These are phyloP conservation scores for Setaria viridis DNA, from an alignment of 202 grass and related monocot genomes.

Conservation along the genomic window DNA sequence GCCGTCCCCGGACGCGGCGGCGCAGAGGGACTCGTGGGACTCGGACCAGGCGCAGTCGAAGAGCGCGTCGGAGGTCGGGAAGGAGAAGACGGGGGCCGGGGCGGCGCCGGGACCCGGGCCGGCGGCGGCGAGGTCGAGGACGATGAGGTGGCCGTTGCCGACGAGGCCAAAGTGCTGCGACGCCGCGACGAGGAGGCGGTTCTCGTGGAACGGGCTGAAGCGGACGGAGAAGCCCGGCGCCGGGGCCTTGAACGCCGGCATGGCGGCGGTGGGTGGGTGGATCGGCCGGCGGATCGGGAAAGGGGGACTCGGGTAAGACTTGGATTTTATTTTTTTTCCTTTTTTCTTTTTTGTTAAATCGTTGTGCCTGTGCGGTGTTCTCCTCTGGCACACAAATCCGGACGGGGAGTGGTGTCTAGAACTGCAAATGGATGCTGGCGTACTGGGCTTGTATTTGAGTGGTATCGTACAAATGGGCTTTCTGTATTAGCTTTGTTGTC, in stretches of 20 bases:
- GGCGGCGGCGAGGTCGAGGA: conserved; percentile 69
- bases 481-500: too few relatives aligned
- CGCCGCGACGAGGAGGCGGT: conserved; percentile 72
- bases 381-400: too few relatives aligned
- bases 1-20: conserved; percentile 82
- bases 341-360: background rate
- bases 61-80: conserved; percentile 87
- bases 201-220: conserved; percentile 97
- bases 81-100: conserved; percentile 61
- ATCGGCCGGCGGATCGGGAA: conserved; percentile 25
- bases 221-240: conserved; percentile 82
- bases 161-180: conserved; percentile 91
- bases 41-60: conserved; percentile 99
- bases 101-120: conserved; percentile 41
- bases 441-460: too few relatives aligned
- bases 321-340: background rate
- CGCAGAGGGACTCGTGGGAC: conserved; percentile 86
- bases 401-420: too few relatives aligned
- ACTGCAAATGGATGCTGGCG: too few relatives aligned
- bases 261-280: conserved; percentile 40
- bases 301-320: conserved; percentile 45
- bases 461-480: too few relatives aligned
- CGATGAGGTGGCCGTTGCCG: conserved; percentile 89
- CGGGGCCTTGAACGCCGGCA: conserved; percentile 91
- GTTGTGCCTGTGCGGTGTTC: too few relatives aligned